Evolutionary conservation across 129 eudicot genomes (phyloP).

Genomic region (Mikania micrantha): DNA sequence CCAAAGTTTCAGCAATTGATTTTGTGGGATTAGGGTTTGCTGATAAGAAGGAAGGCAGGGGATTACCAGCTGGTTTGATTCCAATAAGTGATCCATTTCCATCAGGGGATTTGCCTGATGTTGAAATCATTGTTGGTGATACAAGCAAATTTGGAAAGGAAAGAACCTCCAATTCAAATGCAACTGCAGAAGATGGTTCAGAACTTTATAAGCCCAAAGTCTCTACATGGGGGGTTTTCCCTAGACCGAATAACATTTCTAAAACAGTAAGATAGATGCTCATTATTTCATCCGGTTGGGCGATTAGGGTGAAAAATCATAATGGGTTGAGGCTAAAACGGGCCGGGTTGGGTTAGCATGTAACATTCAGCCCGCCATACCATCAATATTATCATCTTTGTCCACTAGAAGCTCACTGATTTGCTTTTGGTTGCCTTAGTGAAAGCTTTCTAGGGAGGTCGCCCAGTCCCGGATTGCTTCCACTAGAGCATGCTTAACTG

Average conservation of each 20-base stretch:
- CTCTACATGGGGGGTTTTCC: conserved; percentile 90
- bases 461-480: no score
- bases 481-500: no score
- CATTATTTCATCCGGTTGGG: no score
- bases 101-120: conserved; percentile 58
- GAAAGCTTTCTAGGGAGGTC: no score
- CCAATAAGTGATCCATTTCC: conserved; percentile 56
- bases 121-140: conserved; percentile 81
- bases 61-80: conserved; percentile 74
- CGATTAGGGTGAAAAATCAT: no score
- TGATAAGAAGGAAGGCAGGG: conserved; percentile 75
- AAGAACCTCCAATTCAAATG: conserved; percentile 16
- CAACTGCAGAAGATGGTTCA: conserved; percentile 38
- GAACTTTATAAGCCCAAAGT: conserved; percentile 87
- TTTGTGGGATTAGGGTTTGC: conserved; percentile 75
- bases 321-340: no score
- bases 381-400: no score
- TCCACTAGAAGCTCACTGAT: no score
- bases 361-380: no score
- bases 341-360: not conserved
- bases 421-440: no score
- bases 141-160: conserved; percentile 54
- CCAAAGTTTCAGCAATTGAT: conserved; percentile 57
- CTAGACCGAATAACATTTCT: conserved; percentile 73
- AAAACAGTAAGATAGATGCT: conserved; percentile 72